phyloP scores from a whole-genome alignment of 108 stramenopile genomes.

The Skeletonema marinoi region DNA sequence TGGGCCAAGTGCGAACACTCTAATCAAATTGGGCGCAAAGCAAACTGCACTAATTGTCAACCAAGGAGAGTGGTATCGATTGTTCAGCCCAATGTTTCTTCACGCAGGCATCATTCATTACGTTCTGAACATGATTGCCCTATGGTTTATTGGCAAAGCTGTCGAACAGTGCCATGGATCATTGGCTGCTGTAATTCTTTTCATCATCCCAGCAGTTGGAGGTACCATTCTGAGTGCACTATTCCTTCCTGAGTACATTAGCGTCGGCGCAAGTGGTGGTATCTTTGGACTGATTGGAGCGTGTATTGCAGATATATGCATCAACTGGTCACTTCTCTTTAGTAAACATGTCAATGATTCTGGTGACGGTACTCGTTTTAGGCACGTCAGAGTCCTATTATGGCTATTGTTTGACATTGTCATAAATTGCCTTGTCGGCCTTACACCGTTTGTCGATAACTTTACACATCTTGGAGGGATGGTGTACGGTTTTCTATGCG shows the following conservation, averaged over 20 bases:
- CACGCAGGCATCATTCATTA: slow-evolving; percentile 96
- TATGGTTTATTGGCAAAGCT: slow-evolving; percentile 88
- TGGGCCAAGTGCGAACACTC: slow-evolving; percentile 84
- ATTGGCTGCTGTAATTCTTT: slow-evolving; percentile 65
- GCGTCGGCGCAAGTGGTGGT: slow-evolving; percentile 94
- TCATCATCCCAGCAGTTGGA: slow-evolving; percentile 84
- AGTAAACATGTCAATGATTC: slow-evolving; percentile 57
- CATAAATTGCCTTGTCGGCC: slow-evolving; percentile 80
- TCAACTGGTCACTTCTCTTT: slow-evolving; percentile 89
- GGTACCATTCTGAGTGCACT: slow-evolving; percentile 90
- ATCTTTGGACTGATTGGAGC: slow-evolving; percentile 92
- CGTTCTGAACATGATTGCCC: slow-evolving; percentile 90
- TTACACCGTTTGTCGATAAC: slow-evolving; percentile 91
- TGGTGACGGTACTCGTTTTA: slow-evolving; percentile 47
- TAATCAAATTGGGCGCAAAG: slow-evolving; percentile 87
- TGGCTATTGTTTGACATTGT: slow-evolving; percentile 81
- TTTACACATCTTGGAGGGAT: slow-evolving; percentile 88
- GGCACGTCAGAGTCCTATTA: slow-evolving; percentile 58
- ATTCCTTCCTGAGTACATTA: slow-evolving; percentile 89
- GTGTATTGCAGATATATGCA: slow-evolving; percentile 85
- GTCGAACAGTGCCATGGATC: slow-evolving; percentile 91
- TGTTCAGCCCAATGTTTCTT: slow-evolving; percentile 90
- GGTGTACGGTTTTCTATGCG: slow-evolving; percentile 80
- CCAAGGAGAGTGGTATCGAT: slow-evolving; percentile 83
- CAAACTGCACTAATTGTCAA: slow-evolving; percentile 83